Percentiles rank a stretch among this genome's conserved stretches.
Conservation (phyloP, 1,284 basidiomycete species). For the Rhodotorula glutinis region DNA sequence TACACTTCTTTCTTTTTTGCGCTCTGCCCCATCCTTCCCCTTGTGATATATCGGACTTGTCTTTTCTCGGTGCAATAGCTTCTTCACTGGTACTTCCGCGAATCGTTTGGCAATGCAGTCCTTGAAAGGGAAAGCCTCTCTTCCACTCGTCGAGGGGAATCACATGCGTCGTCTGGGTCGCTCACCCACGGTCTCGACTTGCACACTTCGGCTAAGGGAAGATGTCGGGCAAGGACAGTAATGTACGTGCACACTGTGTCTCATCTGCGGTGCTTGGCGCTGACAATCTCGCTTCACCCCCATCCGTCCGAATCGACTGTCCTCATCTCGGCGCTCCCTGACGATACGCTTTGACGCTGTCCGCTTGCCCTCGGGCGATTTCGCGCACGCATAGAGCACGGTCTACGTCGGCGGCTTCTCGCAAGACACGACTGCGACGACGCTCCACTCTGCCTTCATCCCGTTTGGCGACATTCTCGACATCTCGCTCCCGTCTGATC, state of each 20-base stretch:
- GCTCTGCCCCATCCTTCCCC: neutral
- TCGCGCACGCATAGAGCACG: conserved; percentile 18
- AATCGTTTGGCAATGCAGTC: no score
- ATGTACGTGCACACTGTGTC: neutral
- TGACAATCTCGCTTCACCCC: no score
- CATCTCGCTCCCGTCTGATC: conserved; percentile 44
- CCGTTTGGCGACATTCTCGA: conserved; percentile 46
- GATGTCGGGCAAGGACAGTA: neutral
- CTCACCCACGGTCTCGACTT: neutral
- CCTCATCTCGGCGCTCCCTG: no score
- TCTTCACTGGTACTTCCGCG: neutral
- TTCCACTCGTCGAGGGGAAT: no score
- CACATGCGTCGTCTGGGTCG: neutral
- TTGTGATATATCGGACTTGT: neutral
- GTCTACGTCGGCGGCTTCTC: conserved; percentile 42
- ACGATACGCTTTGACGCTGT: no score
- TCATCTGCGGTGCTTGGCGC: no score
- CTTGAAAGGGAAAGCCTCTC: no score
- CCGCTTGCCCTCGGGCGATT: neutral
- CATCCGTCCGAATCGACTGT: no score
- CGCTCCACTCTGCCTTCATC: conserved; percentile 41
- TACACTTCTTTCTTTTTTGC: neutral
- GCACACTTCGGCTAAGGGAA: neutral
- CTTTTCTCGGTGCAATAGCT: neutral
- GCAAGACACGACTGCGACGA: conserved; percentile 37